Evolutionary conservation across 2,329 filamentous ascomycete genomes (phyloP).

Genomic region (Aspergillus proliferans): DNA sequence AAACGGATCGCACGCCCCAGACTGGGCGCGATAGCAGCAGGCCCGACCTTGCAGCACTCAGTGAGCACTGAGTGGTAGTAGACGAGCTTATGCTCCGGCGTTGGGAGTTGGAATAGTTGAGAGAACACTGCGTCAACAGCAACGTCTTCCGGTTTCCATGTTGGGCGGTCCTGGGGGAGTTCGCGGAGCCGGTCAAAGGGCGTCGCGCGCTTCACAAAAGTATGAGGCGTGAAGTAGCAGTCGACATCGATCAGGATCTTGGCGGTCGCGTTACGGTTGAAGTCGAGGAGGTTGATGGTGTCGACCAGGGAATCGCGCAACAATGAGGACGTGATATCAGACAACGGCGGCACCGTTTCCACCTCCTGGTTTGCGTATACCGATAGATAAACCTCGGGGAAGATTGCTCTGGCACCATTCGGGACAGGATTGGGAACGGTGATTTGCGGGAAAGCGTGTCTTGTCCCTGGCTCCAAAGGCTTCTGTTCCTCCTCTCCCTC

Average conservation of each 20-base stretch:
- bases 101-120: slow-evolving; percentile 81
- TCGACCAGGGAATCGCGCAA: slow-evolving; percentile 82
- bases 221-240: slow-evolving; percentile 83
- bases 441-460: slow-evolving; percentile 72
- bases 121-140: slow-evolving; percentile 97
- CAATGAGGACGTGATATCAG: slow-evolving; percentile 71
- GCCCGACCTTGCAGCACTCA: slow-evolving; percentile 91
- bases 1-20: slow-evolving; percentile 88
- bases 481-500: slow-evolving; percentile 45
- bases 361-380: slow-evolving; percentile 83
- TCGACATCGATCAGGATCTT: slow-evolving; percentile 90
- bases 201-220: slow-evolving; percentile 88
- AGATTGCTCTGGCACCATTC: slow-evolving; percentile 68
- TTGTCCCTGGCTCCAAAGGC: slow-evolving; percentile 54
- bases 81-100: slow-evolving; percentile 84
- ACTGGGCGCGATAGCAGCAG: slow-evolving; percentile 91
- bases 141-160: slow-evolving; percentile 97
- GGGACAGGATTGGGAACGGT: slow-evolving; percentile 68
- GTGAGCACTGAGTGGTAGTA: slow-evolving; percentile 96
- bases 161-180: slow-evolving; percentile 57
- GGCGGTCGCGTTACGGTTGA: slow-evolving; percentile 80
- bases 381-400: slow-evolving; percentile 90
- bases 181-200: slow-evolving; percentile 82
- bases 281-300: slow-evolving; percentile 89
- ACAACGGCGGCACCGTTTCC: slow-evolving; percentile 75